Percentiles rank a stretch among this genome's conserved stretches.
phyloP scores from a whole-genome alignment of 371 early-diverging fungal genomes.

The Syncephalastrum contaminatum region DNA sequence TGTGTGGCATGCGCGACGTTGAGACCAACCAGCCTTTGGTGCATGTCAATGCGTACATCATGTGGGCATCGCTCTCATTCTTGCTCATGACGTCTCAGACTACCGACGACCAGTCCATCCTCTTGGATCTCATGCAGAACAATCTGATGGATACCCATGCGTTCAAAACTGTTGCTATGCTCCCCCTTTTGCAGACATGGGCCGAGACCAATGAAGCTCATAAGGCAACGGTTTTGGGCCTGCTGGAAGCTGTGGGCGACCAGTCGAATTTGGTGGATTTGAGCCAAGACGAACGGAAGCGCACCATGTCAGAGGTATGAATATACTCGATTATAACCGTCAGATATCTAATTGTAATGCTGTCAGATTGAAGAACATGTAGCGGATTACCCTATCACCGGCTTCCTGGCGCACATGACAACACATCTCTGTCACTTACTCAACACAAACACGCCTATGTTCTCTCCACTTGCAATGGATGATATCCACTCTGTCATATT shows the following conservation, averaged over 20 bases:
- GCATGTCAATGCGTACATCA: slow-evolving; percentile 9
- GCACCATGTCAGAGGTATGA: slow-evolving; percentile 6
- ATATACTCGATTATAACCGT: too few species aligned
- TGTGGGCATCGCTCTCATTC: slow-evolving; percentile 46
- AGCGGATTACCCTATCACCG: slow-evolving; percentile 4
- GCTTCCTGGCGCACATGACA: slow-evolving; percentile 14
- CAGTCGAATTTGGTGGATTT: too few species aligned
- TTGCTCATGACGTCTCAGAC: slow-evolving; percentile 48
- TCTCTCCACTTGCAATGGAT: slow-evolving; percentile 7
- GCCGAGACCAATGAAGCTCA: slow-evolving; percentile 34
- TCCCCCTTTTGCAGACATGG: slow-evolving; percentile 56
- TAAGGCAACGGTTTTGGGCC: slow-evolving; percentile 1
- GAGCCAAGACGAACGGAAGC: neutral
- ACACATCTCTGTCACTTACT: slow-evolving; percentile 11
- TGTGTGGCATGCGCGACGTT: slow-evolving; percentile 9
- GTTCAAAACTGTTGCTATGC: slow-evolving; percentile 40
- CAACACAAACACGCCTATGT: slow-evolving; percentile 2
- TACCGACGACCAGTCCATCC: slow-evolving; percentile 40
- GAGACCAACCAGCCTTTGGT: slow-evolving; percentile 9
- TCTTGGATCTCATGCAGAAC: slow-evolving; percentile 33
- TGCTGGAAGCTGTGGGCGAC: slow-evolving; percentile 2
- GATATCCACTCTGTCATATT: slow-evolving; percentile 27
- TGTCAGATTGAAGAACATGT: slow-evolving; percentile 15
- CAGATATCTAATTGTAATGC: too few species aligned
- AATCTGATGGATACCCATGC: neutral